Base-by-base conservation (phyloP, 2,329 filamentous ascomycete species). In the Parascedosporium putredinis region DNA sequence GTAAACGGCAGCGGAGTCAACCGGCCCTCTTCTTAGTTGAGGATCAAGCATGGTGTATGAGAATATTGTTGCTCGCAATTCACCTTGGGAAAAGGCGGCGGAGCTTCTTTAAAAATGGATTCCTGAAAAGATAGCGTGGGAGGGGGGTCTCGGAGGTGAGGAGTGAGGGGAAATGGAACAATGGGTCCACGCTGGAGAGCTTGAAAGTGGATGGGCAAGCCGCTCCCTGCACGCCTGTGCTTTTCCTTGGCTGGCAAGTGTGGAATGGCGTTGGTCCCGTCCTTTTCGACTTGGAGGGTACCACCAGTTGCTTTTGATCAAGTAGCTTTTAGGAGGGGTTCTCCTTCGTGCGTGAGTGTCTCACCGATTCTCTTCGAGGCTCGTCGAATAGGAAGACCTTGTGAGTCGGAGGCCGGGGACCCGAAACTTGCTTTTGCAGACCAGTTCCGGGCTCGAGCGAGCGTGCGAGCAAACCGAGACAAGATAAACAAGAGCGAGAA, bases 1-100 rank as follows among this genome's bases (percentile, higher is more conserved):
- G 61, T 78, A 78, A 54, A 67, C 57, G 54, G 56, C 60, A 46
- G 60, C 54, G 29, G 55, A 54, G 50, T 56, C 56, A 52, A 57
- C 50, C 10, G 50, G 50, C 5, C 54, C 62, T 51, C 61, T 58
- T 50, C 60, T 58, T 51, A 50, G 45, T 27, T 53, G 55, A 2
- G 55, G 54, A 14, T 56, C 56, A 23, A 50, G 47, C 47, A 50
- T 50, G n/a, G 33, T 8, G 7, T 36, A n/a, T 36, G 45, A 20
- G n/a, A 8, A 16, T 16, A n/a, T 27, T 23, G 16, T 33, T 31
- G 10, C 16, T 20, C 20, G 2, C 22, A 34, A 29, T 33, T n/a
- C 23, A 9, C 45, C 31, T 34, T 22, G 33, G 16, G 45, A 25
- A 22, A n/a, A 27, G 27, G 14, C 18, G 31, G 9, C n/a, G 23